Percentiles rank a stretch among this genome's conserved stretches.
These are phyloP conservation scores for Rhizophora mangle DNA, from an alignment of 345 rosid species.

Conservation along the genomic window DNA sequence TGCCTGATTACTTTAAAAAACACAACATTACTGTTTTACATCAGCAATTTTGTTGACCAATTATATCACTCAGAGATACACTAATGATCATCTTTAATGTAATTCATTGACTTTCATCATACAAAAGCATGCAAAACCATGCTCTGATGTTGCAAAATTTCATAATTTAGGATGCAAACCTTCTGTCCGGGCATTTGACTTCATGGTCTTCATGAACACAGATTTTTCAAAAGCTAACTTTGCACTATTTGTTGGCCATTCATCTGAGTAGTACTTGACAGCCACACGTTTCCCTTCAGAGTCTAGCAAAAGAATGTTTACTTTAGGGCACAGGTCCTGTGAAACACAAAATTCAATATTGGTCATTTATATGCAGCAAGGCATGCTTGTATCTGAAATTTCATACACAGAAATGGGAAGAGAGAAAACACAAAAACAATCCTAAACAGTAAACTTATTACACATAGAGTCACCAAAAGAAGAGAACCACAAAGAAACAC, in stretches of 20 bases:
- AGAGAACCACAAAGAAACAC: too few species aligned
- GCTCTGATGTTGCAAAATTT: neutral
- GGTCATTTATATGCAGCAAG: neutral
- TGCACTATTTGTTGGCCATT: conserved; percentile 74
- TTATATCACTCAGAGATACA: too few species aligned
- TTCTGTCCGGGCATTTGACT: conserved; percentile 85
- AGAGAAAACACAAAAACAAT: too few species aligned
- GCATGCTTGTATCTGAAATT: too few species aligned
- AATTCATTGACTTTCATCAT: too few species aligned
- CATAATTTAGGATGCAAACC: conserved; percentile 32
- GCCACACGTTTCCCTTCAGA: conserved; percentile 96
- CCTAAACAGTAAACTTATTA: too few species aligned
- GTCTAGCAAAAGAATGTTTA: conserved; percentile 87
- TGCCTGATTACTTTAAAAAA: neutral
- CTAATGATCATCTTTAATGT: too few species aligned
- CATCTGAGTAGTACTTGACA: conserved; percentile 82
- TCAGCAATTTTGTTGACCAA: neutral
- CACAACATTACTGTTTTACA: neutral
- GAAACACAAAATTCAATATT: neutral
- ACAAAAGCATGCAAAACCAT: neutral
- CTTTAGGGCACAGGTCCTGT: conserved; percentile 71
- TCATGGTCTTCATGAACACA: conserved; percentile 69
- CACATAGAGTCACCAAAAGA: too few species aligned
- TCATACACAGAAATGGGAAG: too few species aligned
- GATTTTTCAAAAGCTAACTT: conserved; percentile 72